Evolutionary conservation across 805 yeast species (phyloP).

Genomic region (Novakomyces olei): DNA sequence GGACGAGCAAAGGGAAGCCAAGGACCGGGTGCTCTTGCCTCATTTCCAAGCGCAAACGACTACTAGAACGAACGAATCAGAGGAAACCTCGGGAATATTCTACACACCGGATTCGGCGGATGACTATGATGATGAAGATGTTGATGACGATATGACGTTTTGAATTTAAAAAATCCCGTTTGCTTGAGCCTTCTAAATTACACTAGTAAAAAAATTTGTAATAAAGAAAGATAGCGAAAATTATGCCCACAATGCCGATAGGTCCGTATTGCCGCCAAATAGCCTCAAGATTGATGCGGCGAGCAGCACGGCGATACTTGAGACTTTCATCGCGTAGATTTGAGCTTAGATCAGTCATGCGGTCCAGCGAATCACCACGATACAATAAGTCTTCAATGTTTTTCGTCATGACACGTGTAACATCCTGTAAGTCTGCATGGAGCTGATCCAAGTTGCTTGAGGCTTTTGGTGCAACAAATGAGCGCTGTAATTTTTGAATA

Average conservation of each 20-base stretch:
- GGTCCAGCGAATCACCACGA: constrained; percentile 82
- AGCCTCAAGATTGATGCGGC: constrained; percentile 73
- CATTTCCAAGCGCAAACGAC: no score
- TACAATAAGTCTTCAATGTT: constrained; percentile 86
- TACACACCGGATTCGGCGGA: no score
- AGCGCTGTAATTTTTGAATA: constrained; percentile 64
- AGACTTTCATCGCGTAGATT: constrained; percentile 60
- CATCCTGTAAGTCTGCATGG: constrained; percentile 77
- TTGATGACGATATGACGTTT: no score
- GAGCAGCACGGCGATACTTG: constrained; percentile 76
- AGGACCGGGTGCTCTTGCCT: no score
- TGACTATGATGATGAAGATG: no score
- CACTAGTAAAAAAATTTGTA: constrained; percentile 74
- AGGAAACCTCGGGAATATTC: no score
- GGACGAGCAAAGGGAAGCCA: no score
- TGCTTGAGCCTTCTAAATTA: no score
- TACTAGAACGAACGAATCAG: no score
- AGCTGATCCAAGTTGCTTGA: constrained; percentile 69
- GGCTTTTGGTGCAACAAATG: constrained; percentile 79
- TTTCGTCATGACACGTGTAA: constrained; percentile 84
- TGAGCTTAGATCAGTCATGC: constrained; percentile 69
- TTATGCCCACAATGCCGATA: constrained; percentile 43
- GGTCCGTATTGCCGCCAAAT: constrained; percentile 80
- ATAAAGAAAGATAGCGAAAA: constrained; percentile 46
- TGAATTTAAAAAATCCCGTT: no score